phyloP scores from a whole-genome alignment of 805 yeast species.

The Candida boidinii region DNA sequence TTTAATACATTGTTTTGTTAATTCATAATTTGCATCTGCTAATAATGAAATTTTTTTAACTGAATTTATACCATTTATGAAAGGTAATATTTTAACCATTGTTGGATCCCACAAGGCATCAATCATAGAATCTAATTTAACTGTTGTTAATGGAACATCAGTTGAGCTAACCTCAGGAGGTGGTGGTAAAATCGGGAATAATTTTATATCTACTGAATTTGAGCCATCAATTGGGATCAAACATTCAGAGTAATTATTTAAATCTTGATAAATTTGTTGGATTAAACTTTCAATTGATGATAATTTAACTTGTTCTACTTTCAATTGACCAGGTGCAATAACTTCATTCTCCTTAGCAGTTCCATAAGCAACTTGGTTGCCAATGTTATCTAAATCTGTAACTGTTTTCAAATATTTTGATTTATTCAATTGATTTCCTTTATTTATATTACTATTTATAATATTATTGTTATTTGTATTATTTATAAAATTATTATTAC shows the following conservation, averaged over 20 bases:
- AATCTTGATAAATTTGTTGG: constrained; percentile 87
- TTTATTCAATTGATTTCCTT: too few relatives aligned
- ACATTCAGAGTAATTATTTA: constrained; percentile 93
- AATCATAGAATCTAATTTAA: constrained; percentile 58
- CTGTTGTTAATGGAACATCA: constrained; percentile 91
- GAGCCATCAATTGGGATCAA: constrained; percentile 87
- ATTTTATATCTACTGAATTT: constrained; percentile 83
- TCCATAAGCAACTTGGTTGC: constrained; percentile 15
- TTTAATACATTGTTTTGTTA: constrained; percentile 82
- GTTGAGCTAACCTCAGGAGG: constrained; percentile 69
- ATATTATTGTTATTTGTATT: too few relatives aligned
- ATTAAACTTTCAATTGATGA: constrained; percentile 65
- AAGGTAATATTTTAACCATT: constrained; percentile 79
- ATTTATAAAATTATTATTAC: neutral
- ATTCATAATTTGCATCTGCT: constrained; percentile 69
- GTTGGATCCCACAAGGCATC: constrained; percentile 98
- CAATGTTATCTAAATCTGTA: constrained; percentile 18
- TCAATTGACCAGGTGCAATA: constrained; percentile 16
- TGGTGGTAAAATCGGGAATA: constrained; percentile 82
- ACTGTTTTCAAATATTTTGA: constrained; percentile 23
- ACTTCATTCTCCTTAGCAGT: too few relatives aligned
- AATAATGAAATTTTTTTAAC: constrained; percentile 66
- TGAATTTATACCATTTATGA: constrained; percentile 82
- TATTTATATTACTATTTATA: too few relatives aligned
- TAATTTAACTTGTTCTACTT: constrained; percentile 15